Evolutionary conservation across 2,329 filamentous ascomycete genomes (phyloP).

Genomic region (Hypocreales sp.): DNA sequence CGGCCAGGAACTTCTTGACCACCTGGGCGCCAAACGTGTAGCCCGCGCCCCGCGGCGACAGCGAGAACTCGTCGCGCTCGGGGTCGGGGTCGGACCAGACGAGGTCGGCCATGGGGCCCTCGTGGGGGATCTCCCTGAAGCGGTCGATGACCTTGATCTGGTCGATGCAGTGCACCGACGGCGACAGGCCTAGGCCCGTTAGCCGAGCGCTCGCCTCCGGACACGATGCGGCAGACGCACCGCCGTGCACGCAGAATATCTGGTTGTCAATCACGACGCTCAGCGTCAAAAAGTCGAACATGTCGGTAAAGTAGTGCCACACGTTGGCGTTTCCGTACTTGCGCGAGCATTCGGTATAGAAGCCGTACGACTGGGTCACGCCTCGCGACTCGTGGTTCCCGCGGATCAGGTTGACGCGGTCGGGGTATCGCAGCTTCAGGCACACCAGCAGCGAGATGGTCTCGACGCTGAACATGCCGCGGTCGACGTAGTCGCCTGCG

Average conservation of each 20-base stretch:
- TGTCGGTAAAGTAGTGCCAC: conserved; percentile 99
- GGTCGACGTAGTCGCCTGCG: conserved; percentile 89
- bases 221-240: no score
- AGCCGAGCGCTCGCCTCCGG: no score
- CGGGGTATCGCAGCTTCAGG: conserved; percentile 89
- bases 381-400: conserved; percentile 97
- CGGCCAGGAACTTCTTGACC: conserved; percentile 92
- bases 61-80: conserved; percentile 92
- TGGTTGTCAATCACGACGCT: conserved; percentile 98
- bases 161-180: conserved; percentile 93
- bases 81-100: conserved; percentile 97
- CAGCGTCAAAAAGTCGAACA: conserved; percentile 96
- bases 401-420: conserved; percentile 88
- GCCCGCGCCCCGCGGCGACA: conserved; percentile 83
- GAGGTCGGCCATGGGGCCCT: conserved; percentile 97
- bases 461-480: conserved; percentile 96
- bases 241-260: conserved; percentile 97
- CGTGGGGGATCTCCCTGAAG: conserved; percentile 95
- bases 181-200: conserved; percentile 47
- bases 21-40: conserved; percentile 98
- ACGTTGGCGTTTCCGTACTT: conserved; percentile 98
- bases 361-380: conserved; percentile 96
- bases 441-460: conserved; percentile 97
- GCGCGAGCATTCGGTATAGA: conserved; percentile 94
- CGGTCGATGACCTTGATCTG: conserved; percentile 99